Conservation (phyloP, 2,329 filamentous ascomycete species). For the Geosmithia morbida region DNA sequence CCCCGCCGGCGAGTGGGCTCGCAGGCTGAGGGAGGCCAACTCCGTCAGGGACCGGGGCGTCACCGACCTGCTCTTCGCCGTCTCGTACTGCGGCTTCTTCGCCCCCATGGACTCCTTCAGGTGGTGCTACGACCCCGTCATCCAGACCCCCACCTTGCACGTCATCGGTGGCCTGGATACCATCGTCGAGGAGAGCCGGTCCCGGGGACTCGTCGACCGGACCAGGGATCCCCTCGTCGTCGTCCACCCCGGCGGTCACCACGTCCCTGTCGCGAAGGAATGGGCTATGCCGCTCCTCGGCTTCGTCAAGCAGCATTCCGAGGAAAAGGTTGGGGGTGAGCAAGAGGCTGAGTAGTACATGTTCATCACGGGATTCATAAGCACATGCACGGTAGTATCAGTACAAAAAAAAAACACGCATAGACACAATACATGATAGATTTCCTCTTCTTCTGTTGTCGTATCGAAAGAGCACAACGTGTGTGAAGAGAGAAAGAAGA, state of each 20-base stretch:
- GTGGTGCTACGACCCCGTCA: conserved; percentile 56
- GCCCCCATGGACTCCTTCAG: conserved; percentile 45
- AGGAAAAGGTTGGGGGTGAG: conserved; percentile 10
- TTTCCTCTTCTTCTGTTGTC: too few relatives aligned
- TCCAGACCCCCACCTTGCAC: conserved; percentile 67
- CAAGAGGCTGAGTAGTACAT: conserved; percentile 8
- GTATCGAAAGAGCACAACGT: too few relatives aligned
- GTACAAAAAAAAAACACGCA: too few relatives aligned
- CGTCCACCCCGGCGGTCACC: conserved; percentile 80
- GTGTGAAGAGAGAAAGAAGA: not conserved
- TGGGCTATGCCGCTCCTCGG: conserved; percentile 63
- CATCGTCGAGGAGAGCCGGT: conserved; percentile 69
- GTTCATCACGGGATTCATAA: too few relatives aligned
- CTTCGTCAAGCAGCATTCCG: conserved; percentile 41
- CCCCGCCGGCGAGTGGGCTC: conserved; percentile 23
- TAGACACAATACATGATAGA: too few relatives aligned
- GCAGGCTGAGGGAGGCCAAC: conserved; percentile 33
- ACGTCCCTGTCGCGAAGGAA: conserved; percentile 71
- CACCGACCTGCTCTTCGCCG: conserved; percentile 47
- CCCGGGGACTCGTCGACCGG: conserved; percentile 49
- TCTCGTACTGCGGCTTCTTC: conserved; percentile 66
- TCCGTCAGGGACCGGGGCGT: conserved; percentile 10
- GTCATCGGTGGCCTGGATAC: conserved; percentile 74
- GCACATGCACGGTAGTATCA: conserved; percentile 1
- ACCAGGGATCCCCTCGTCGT: conserved; percentile 40